Conservation (phyloP, 2,329 filamentous ascomycete species). For the Helotiales sp. region DNA sequence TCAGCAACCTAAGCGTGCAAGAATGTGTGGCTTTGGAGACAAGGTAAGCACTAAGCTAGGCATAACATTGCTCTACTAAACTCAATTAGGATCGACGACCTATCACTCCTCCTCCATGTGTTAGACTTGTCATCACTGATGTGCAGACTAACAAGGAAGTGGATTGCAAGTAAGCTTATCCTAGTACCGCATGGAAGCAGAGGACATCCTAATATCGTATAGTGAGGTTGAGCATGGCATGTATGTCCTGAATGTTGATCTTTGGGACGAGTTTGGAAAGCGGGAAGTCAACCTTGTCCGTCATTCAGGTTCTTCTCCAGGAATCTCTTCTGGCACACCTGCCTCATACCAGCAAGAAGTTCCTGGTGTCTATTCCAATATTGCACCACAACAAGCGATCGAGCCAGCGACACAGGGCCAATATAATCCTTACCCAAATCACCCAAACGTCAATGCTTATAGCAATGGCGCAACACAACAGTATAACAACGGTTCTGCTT, state of each 20-base stretch:
- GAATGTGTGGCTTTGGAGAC: conserved; percentile 99
- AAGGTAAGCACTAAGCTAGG: conserved; percentile 59
- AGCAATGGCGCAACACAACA: conserved; percentile 16
- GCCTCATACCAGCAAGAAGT: conserved; percentile 65
- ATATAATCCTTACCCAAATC: conserved; percentile 31
- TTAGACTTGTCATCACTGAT: conserved; percentile 79
- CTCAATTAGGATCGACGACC: conserved; percentile 77
- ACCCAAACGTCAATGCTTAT: conserved; percentile 30
- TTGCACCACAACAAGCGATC: conserved; percentile 22
- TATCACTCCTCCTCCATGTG: conserved; percentile 93
- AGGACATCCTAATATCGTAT: conserved; percentile 17
- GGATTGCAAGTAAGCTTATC: conserved; percentile 80
- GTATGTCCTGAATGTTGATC: conserved; percentile 68
- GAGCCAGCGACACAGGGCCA: conserved; percentile 14
- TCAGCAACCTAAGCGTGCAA: conserved; percentile 88
- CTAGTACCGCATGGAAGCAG: background rate
- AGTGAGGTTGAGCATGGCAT: conserved; percentile 70
- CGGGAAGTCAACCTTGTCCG: conserved; percentile 69
- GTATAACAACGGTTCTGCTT: conserved; percentile 23
- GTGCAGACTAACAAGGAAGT: conserved; percentile 74
- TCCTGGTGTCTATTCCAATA: conserved; percentile 36
- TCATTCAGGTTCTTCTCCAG: conserved; percentile 66
- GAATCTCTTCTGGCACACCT: conserved; percentile 78
- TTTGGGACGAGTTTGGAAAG: conserved; percentile 62
- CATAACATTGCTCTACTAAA: background rate